Percentiles rank a stretch among this genome's conserved stretches.
Conservation (phyloP, 495 filamentous ascomycete genomes). For the Penicillium ucsense region DNA sequence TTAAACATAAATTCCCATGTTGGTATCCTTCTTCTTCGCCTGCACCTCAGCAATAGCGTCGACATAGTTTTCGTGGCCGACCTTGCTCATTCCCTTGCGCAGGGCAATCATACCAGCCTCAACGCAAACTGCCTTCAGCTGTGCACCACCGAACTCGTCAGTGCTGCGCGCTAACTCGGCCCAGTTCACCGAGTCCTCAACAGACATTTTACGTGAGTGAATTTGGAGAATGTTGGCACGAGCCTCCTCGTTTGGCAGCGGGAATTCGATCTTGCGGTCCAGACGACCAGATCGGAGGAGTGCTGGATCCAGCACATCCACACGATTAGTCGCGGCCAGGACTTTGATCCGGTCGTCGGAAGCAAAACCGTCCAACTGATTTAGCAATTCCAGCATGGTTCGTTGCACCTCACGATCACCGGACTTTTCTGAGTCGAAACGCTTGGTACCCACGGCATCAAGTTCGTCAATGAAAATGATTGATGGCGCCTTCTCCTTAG, state of each 20-base stretch:
- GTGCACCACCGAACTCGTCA: conserved; percentile 97
- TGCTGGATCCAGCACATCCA: conserved; percentile 94
- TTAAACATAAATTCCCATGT: conserved; percentile 46
- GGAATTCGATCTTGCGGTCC: conserved; percentile 99
- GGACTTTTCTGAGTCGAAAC: conserved; percentile 97
- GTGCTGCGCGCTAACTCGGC: conserved; percentile 88
- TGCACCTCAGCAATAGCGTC: conserved; percentile 97
- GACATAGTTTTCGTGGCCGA: conserved; percentile 97
- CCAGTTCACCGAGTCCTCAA: conserved; percentile 93
- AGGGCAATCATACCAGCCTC: conserved; percentile 99
- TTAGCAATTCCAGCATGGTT: conserved; percentile 98
- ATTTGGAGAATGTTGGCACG: conserved; percentile 95
- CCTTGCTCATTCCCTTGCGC: conserved; percentile 82
- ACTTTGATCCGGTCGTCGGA: conserved; percentile 99
- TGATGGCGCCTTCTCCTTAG: conserved; percentile 95
- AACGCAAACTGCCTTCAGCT: conserved; percentile 96
- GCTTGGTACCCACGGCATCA: conserved; percentile 94
- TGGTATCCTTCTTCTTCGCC: conserved; percentile 91
- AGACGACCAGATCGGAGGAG: conserved; percentile 88
- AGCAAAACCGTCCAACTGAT: conserved; percentile 97
- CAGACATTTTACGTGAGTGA: conserved; percentile 96
- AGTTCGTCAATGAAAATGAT: conserved; percentile 99
- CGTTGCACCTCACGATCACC: conserved; percentile 97
- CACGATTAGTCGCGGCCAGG: conserved; percentile 92
- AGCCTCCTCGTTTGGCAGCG: conserved; percentile 96